Base-by-base conservation (phyloP, 1,139 yeast species). In the Protomyces macrosporus region DNA sequence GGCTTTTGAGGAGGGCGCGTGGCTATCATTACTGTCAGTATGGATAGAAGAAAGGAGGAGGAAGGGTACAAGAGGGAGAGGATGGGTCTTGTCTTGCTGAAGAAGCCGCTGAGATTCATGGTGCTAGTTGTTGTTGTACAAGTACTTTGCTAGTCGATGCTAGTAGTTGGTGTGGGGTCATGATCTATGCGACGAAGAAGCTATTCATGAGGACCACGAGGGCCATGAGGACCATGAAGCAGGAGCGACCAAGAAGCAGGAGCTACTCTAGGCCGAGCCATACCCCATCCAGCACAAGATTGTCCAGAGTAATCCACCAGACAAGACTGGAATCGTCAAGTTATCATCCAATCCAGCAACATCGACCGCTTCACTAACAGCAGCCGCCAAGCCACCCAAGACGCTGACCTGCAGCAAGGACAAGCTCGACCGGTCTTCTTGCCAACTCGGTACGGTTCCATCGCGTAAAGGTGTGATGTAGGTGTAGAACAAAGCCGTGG, bases 321-420 rank as follows among this genome's bases (percentile, higher is more conserved):
- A 85, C 57, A 90, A 74, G 0, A 89, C 90, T 2, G 98, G 98
- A 66, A 93, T 91, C 60, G 98, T 90, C 71, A 95, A 83, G 74
- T 93, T 93, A 73, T 93, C 99, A 74, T 93, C 98, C 75, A 90
- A 76, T 51, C 83, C 84, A 68, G 81, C 84, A 39, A 90, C 66
- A 70, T 86, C 88, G 58, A 90, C 81, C 40, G 88, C 88, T 76
- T 91, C 98, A 53, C 95, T 86, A n/a, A 86, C 76, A 14, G 96
- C 85, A 33, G 96, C 96, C 62, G 88, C 82, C 30, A 88, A 70
- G 0, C 97, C 98, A 68, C 87, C 81, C n/a, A 85, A 72, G 34
- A 87, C 61, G 0, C 91, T 83, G 67, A 84, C 78, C 5, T 76
- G 72, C 54, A 77, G 78, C 52, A 89, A 73, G 56, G 78, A 77